Evolutionary conservation across 139 green algal species (phyloP), one percentile per base, ranked within the genome.

Genomic region (Micromonas commoda): DNA sequence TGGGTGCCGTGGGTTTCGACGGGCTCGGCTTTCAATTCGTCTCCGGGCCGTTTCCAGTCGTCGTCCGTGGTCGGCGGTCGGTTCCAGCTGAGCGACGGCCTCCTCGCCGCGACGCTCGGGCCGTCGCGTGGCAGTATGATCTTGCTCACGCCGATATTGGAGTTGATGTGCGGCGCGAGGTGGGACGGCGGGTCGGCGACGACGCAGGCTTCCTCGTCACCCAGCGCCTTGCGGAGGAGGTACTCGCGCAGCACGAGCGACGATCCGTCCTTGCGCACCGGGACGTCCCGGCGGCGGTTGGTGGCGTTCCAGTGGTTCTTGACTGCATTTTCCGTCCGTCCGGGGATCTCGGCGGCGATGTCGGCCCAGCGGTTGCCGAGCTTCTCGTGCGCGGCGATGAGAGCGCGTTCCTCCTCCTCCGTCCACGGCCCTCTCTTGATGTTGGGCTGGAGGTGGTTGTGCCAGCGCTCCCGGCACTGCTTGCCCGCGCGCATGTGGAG

Each of bases 231-330:
- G 61, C 5, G 26, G 45, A 51, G 54, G 70, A 77, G 54, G 70
- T 77, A 77, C 19, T 77, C 70, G 70, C 70, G 70, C 5, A 77
- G 70, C 35, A 77, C 33, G 73, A 60, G n/a, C 26, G 73, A 79
- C 9, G 28, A 29, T 23, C 20, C 20, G 16, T 31, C 26, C 52
- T 57, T 57, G 9, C 9, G 9, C 9, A 60, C 57, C 26, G 24
- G 29, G 73, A 34, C 65, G 65, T 84, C 70, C 73, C 86, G 85
- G 13, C 83, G 60, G 35, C 70, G 67, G 6, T 84, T 57, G 28
- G 67, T 85, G 19, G 73, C 78, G 76, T 89, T 89, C 92, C 91
- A 97, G 77, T 94, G 87, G 77, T 97, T 97, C 83, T 97, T 97
- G 67, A 97, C 91, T 2, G 88, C 87, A 74, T 97, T 97, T 79